These are phyloP conservation scores for Podaxis mareebaensis DNA, from an alignment of 768 basidiomycete genomes.

Conservation along the genomic window DNA sequence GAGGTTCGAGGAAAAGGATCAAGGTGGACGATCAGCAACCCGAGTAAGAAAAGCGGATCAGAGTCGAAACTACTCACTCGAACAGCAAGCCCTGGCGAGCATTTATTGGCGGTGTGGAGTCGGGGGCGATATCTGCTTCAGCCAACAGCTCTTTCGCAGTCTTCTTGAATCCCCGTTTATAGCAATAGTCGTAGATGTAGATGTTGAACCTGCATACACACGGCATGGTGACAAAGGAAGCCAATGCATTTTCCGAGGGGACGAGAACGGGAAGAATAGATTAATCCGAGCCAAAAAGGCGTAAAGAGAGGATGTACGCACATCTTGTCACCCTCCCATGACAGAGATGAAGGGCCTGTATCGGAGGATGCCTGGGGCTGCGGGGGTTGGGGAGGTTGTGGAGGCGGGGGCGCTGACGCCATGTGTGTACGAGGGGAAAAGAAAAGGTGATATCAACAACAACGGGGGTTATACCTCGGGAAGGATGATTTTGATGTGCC, in stretches of 20 bases:
- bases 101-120: slow-evolving; percentile 75
- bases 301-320: slow-evolving; percentile 35
- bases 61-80: slow-evolving; percentile 53
- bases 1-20: slow-evolving; percentile 1
- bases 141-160: slow-evolving; percentile 65
- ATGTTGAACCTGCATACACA: slow-evolving; percentile 72
- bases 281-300: slow-evolving; percentile 10
- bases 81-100: slow-evolving; percentile 82
- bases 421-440: slow-evolving; percentile 21
- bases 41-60: slow-evolving; percentile 18
- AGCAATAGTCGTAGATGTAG: slow-evolving; percentile 85
- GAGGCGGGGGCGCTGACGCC: slow-evolving; percentile 30
- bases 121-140: slow-evolving; percentile 66
- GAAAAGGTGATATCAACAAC: background rate
- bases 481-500: slow-evolving; percentile 6
- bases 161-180: slow-evolving; percentile 74
- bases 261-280: background rate
- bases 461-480: background rate
- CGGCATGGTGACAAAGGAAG: background rate
- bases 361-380: slow-evolving; percentile 25
- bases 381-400: slow-evolving; percentile 24
- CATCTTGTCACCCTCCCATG: slow-evolving; percentile 90
- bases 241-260: background rate
- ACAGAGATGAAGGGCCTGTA: slow-evolving; percentile 30
- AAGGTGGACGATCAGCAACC: slow-evolving; percentile 4